Evolutionary conservation across 78 protist genomes (phyloP), one percentile per base, ranked within the genome.

Genomic region (Tieghemostelium lacteum): DNA sequence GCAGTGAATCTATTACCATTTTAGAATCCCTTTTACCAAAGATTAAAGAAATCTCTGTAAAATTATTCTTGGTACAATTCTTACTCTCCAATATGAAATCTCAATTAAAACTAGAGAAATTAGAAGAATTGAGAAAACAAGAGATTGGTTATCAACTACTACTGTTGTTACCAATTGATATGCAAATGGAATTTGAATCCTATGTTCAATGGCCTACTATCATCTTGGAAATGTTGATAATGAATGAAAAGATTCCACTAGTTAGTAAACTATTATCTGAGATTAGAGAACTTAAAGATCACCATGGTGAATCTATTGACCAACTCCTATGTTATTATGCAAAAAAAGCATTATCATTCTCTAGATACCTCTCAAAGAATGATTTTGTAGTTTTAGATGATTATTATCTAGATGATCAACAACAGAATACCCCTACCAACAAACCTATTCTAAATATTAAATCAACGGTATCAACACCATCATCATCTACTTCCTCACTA

Each of bases 171-270:
- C 85, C 85, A 31, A 37, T 16, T 0, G 85, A 73, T 37, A 16
- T 88, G 26, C 93, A 88, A 39, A 63, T 45, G 12, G 85, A 73
- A 49, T 72, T 70, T 52, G 64, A 39, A 19, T 61, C n/a, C 6
- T 69, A 28, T 34, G 50, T 75, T 19, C 28, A 66, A 28, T 52
- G 66, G 28, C 93, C 93, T 22, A 36, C 64, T 4, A 7, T 75
- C 6, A 88, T 88, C 26, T 45, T 88, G 24, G 93, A 88, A 58
- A 88, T 75, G 86, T 65, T 88, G 20, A 54, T 88, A 6, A 88
- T 88, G 93, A 77, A 75, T 49, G 87, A 72, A 62, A 88, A 77
- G 77, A 75, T 88, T 34, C 86, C 93, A 52, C 50, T 77, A 61
- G 86, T 75, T 26, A 24, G 87, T 14, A 77, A 75, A 37, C n/a